Base-by-base conservation (phyloP, 2,329 filamentous ascomycete genomes). In the Verticillium klebahnii region DNA sequence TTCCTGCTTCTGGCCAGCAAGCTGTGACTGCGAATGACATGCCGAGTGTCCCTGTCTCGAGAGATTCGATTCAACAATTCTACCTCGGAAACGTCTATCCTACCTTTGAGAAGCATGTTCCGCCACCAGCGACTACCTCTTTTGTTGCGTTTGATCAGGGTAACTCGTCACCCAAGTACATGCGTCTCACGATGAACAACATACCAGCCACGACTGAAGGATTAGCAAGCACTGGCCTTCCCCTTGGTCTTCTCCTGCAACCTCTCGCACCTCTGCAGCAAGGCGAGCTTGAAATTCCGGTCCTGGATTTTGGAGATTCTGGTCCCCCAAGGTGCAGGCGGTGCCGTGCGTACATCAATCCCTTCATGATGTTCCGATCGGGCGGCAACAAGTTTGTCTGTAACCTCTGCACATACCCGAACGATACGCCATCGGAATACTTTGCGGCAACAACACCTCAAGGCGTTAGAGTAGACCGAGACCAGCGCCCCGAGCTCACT, bases 381-480 rank as follows among this genome's bases (percentile, higher is more conserved):
- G 94, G 94, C 40, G 95, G 95, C 62, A 97, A 94, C 78, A 97
- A 96, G 74, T 96, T 97, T 73, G 92, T 97, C 59, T 99, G 95
- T 80, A 99, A 99, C 72, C 91, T 99, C 78, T 99, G 95, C 79
- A 95, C 91, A 25, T 96, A 98, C 74, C 93, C 95, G 58, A 99
- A 98, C 73, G 95, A 99, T 71, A 96, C 96, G 0, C 82, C 92
- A 0, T 78, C 91, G 1, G 94, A 97, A 72, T 99, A 99, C 76
- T 99, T 96, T 74, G 90, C 92, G 60, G 93, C 95, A 19, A 92
- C 92, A 31, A 94, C 92, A 69, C 92, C 92, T 5, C 89, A 92
- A 61, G 95, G 95, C 19, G 86, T 92, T 52, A 89, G 95, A 62
- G 87, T 96, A 58, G 95, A 99, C 75, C 87, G 95, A 57, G 85